phyloP scores from a whole-genome alignment of 805 yeast species.

The Torulaspora gathmanii region DNA sequence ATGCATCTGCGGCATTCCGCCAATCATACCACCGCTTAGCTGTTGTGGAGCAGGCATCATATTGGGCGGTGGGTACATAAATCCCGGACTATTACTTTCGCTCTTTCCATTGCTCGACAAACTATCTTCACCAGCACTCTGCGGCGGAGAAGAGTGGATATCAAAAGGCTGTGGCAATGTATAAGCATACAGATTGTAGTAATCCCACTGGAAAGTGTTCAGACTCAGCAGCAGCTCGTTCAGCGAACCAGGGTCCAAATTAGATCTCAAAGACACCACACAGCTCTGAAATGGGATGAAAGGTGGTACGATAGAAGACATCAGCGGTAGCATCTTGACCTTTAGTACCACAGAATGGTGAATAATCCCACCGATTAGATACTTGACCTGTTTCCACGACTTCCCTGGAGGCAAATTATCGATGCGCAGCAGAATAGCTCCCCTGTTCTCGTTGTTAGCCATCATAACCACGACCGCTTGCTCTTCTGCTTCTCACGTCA shows the following conservation, averaged over 20 bases:
- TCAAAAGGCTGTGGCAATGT: conserved; percentile 12
- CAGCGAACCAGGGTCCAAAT: conserved; percentile 20
- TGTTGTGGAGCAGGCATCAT: background rate
- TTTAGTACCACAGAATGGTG: conserved; percentile 30
- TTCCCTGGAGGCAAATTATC: conserved; percentile 36
- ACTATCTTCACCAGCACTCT: background rate
- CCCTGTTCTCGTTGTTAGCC: conserved; percentile 5
- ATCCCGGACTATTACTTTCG: background rate
- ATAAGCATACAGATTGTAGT: conserved; percentile 29
- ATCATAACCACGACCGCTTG: background rate
- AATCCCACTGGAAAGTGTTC: conserved; percentile 34
- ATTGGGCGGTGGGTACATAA: background rate
- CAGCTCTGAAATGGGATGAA: conserved; percentile 34
- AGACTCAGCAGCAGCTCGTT: conserved; percentile 27
- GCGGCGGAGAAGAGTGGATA: conserved; percentile 1
- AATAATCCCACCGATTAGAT: conserved; percentile 33
- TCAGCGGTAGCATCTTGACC: conserved; percentile 32
- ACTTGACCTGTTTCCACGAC: conserved; percentile 34
- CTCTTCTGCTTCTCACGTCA: background rate
- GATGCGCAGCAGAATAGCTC: conserved; percentile 19
- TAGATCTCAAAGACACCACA: conserved; percentile 24
- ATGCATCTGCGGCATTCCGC: conserved; percentile 9
- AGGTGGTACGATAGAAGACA: conserved; percentile 34
- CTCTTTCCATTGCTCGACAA: background rate
- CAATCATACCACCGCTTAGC: conserved; percentile 1